These are phyloP conservation scores for Torulaspora globosa DNA, from an alignment of 1,139 yeast species.

Conservation along the genomic window DNA sequence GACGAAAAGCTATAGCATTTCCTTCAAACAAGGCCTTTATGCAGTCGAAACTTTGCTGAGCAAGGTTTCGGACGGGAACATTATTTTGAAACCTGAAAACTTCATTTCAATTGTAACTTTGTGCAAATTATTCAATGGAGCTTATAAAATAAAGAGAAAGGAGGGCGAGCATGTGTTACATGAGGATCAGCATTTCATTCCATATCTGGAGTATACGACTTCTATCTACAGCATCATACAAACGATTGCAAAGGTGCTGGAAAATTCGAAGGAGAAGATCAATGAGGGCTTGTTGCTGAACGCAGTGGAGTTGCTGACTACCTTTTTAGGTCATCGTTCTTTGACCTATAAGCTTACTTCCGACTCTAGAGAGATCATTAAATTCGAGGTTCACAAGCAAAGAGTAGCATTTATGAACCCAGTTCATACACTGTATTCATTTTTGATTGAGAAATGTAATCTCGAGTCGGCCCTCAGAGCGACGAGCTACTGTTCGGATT, in stretches of 20 bases:
- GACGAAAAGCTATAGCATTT: conserved; percentile 71
- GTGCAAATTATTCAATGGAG: conserved; percentile 54
- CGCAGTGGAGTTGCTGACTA: conserved; percentile 41
- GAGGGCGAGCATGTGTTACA: conserved; percentile 65
- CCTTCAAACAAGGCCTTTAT: conserved; percentile 55
- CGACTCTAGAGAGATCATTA: conserved; percentile 31
- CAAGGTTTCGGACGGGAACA: conserved; percentile 34
- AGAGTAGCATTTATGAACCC: conserved; percentile 57
- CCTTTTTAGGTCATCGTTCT: conserved; percentile 30
- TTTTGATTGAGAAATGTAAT: conserved; percentile 32
- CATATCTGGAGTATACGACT: conserved; percentile 47
- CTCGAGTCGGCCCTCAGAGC: conserved; percentile 24
- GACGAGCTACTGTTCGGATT: conserved; percentile 31
- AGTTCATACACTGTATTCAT: conserved; percentile 46
- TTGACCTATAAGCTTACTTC: conserved; percentile 27
- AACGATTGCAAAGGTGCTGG: conserved; percentile 42
- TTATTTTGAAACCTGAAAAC: conserved; percentile 36
- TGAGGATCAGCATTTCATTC: conserved; percentile 49
- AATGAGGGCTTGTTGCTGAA: conserved; percentile 26
- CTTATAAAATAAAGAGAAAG: conserved; percentile 52
- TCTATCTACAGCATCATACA: conserved; percentile 47
- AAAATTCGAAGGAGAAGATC: conserved; percentile 25
- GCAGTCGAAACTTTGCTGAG: conserved; percentile 47
- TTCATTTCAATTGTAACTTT: conserved; percentile 43
- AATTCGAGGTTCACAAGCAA: conserved; percentile 47